Percentiles rank a stretch among this genome's conserved stretches.
These are phyloP conservation scores for Chlorociboria aeruginascens DNA, from an alignment of 495 filamentous ascomycete species.

Conservation along the genomic window DNA sequence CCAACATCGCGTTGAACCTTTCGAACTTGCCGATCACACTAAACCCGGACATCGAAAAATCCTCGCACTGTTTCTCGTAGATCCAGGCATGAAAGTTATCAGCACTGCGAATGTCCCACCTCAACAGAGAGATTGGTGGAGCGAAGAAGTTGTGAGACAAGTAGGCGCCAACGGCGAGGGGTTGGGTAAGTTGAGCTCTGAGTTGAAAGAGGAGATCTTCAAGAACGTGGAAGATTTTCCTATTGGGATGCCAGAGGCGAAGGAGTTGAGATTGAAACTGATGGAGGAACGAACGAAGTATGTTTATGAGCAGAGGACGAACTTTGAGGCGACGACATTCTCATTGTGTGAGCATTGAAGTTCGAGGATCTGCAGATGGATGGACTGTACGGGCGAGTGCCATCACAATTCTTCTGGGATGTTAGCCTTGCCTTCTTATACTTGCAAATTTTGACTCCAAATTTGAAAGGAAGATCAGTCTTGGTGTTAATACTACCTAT, in stretches of 20 bases:
- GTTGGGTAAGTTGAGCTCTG: not conserved
- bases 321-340: not conserved
- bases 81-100: conserved; percentile 37
- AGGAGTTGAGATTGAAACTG: conserved; percentile 16
- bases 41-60: conserved; percentile 44
- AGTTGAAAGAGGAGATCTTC: conserved; percentile 18
- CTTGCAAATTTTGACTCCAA: too few relatives aligned
- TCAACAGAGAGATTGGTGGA: conserved; percentile 34
- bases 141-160: conserved; percentile 18
- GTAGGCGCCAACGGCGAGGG: not conserved
- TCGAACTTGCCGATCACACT: conserved; percentile 33
- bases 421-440: too few relatives aligned
- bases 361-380: not conserved
- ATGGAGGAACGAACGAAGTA: conserved; percentile 19
- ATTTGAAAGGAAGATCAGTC: too few relatives aligned
- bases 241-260: conserved; percentile 24
- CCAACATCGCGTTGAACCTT: conserved; percentile 41
- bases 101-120: conserved; percentile 46
- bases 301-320: not conserved
- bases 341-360: conserved; percentile 2
- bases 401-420: too few relatives aligned
- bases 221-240: conserved; percentile 21
- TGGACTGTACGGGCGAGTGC: too few relatives aligned
- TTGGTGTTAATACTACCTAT: too few relatives aligned
- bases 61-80: conserved; percentile 45